A percentile compares a stretch with the other conserved stretches of the same genome.
Evolutionary conservation across 192 early-diverging fungal genomes (phyloP).

Genomic region (Funneliformis mosseae): DNA sequence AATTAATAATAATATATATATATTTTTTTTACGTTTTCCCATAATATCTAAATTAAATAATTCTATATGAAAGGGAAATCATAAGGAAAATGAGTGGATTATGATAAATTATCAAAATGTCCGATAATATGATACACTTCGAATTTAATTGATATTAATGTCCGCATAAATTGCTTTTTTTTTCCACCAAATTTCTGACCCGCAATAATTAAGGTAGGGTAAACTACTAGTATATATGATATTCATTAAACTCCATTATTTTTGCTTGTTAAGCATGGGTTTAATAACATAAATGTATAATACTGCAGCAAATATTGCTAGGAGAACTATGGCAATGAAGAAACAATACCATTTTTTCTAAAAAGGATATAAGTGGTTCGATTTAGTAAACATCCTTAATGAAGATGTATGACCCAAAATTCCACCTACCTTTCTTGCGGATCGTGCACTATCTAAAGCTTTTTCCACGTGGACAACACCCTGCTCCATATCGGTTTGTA

Average conservation of each 20-base stretch:
- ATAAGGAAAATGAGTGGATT: background rate
- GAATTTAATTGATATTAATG: too few relatives aligned
- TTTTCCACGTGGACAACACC: constrained; percentile 25
- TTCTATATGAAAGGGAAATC: background rate
- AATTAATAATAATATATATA: too few relatives aligned
- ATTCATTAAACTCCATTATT: too few relatives aligned
- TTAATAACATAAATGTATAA: constrained; percentile 12
- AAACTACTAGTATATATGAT: too few relatives aligned
- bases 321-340: constrained; percentile 9
- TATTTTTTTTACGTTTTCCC: background rate
- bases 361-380: background rate
- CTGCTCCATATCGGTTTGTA: background rate
- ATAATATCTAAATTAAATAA: background rate
- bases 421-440: constrained; percentile 23
- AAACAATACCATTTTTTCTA: constrained; percentile 34
- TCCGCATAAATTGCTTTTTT: too few relatives aligned
- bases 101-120: background rate
- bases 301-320: background rate
- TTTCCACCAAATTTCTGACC: background rate
- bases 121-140: background rate
- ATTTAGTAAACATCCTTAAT: background rate
- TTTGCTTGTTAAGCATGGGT: background rate
- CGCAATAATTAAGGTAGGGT: too few relatives aligned
- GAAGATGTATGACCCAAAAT: background rate
- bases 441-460: constrained; percentile 9